phyloP scores from a whole-genome alignment of 257 asterid genomes.

The Ilex asprella region DNA sequence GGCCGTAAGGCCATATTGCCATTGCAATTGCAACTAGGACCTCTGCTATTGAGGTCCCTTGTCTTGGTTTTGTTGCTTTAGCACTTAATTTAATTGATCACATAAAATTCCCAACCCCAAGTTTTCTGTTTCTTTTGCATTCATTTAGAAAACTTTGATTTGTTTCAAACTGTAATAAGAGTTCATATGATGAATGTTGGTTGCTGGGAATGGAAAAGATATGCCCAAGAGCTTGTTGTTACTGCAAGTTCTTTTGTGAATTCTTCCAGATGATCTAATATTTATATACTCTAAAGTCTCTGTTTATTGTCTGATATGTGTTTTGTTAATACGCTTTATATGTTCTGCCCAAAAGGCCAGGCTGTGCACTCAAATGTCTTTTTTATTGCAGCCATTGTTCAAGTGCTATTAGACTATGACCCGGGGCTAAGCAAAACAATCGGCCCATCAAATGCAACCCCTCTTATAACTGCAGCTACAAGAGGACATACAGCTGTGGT shows the following conservation, averaged over 20 bases:
- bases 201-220: background rate
- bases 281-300: background rate
- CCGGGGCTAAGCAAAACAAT: constrained; percentile 36
- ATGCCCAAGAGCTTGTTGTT: background rate
- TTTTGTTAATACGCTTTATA: too few relatives aligned
- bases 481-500: constrained; percentile 49
- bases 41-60: too few relatives aligned
- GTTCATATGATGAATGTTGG: background rate
- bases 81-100: too few relatives aligned
- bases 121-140: too few relatives aligned
- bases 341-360: background rate
- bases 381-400: constrained; percentile 34
- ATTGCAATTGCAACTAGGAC: too few relatives aligned
- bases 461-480: constrained; percentile 51
- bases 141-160: too few relatives aligned
- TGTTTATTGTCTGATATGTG: too few relatives aligned
- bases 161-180: too few relatives aligned
- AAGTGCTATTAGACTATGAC: constrained; percentile 46
- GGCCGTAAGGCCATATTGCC: too few relatives aligned
- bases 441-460: constrained; percentile 52
- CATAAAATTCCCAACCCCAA: too few relatives aligned
- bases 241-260: background rate
- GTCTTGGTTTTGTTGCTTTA: too few relatives aligned
- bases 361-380: background rate
- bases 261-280: background rate